These are phyloP conservation scores for Xylaria intraflava DNA, from an alignment of 495 filamentous ascomycete genomes.

Conservation along the genomic window DNA sequence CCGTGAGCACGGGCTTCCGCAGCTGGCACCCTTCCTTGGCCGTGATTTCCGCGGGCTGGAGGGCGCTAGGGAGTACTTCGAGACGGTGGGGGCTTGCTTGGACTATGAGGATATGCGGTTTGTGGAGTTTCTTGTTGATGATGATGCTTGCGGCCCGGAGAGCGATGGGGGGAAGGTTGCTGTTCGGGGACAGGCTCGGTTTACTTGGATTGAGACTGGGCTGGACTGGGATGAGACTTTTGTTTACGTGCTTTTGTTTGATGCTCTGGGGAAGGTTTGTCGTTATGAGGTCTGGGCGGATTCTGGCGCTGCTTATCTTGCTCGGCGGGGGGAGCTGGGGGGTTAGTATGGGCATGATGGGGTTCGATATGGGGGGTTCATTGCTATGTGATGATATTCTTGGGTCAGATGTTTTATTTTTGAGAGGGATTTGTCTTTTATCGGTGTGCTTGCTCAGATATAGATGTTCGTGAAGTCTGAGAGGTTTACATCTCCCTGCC, in stretches of 20 bases:
- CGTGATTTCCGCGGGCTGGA: conserved; percentile 44
- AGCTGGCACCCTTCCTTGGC: conserved; percentile 52
- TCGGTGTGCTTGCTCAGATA: too few relatives aligned
- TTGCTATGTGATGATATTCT: not conserved
- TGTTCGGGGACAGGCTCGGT: conserved; percentile 44
- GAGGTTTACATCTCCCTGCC: too few relatives aligned
- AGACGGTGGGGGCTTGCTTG: conserved; percentile 33
- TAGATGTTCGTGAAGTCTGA: too few relatives aligned
- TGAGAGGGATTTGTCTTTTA: too few relatives aligned
- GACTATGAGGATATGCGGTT: conserved; percentile 47
- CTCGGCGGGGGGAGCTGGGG: conserved; percentile 40
- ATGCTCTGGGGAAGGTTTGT: conserved; percentile 34
- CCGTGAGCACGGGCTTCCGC: conserved; percentile 51
- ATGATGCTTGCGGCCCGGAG: conserved; percentile 31
- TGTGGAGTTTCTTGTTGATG: conserved; percentile 35
- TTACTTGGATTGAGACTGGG: conserved; percentile 44
- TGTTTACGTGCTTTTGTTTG: conserved; percentile 48
- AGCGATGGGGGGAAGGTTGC: conserved; percentile 35
- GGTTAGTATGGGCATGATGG: not conserved
- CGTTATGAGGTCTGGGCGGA: conserved; percentile 60
- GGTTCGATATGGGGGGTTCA: not conserved
- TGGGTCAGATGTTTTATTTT: too few relatives aligned
- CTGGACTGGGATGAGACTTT: conserved; percentile 56
- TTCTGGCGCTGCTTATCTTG: conserved; percentile 57
- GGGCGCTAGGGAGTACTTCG: conserved; percentile 46